Percentiles rank a stretch among this genome's conserved stretches.
These are phyloP conservation scores for Pholiota conissans DNA, from an alignment of 768 basidiomycete genomes.

Conservation along the genomic window DNA sequence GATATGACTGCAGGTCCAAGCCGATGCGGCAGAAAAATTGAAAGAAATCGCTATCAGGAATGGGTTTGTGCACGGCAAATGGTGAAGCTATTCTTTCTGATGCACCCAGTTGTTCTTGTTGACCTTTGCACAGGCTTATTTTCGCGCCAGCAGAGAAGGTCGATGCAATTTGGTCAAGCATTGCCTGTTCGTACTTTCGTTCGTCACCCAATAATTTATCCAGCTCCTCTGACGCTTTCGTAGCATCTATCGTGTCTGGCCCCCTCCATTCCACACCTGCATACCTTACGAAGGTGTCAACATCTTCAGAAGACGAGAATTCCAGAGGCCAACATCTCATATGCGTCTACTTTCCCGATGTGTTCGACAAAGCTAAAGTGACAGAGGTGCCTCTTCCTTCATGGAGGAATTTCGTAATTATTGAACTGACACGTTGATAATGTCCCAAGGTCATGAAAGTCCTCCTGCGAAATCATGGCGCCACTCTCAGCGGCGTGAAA, in stretches of 20 bases:
- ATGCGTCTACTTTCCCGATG: conserved; percentile 71
- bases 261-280: conserved; percentile 61
- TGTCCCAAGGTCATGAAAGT: conserved; percentile 62
- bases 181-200: conserved; percentile 52
- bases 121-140: conserved; percentile 50
- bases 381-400: conserved; percentile 40
- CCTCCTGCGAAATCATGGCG: conserved; percentile 63
- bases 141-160: conserved; percentile 64
- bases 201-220: background rate
- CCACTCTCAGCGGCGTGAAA: conserved; percentile 69
- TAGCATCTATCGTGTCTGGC: conserved; percentile 67
- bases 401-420: background rate
- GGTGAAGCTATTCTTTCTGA: conserved; percentile 35
- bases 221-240: conserved; percentile 1
- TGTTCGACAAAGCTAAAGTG: conserved; percentile 63
- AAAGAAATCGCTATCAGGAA: conserved; percentile 59
- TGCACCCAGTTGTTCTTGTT: background rate
- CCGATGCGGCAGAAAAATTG: conserved; percentile 55
- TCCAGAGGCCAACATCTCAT: conserved; percentile 63
- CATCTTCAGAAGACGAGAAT: conserved; percentile 48
- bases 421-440: conserved; percentile 1
- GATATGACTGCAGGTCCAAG: conserved; percentile 47
- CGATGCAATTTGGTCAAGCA: conserved; percentile 58
- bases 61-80: conserved; percentile 64
- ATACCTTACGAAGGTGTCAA: conserved; percentile 63